These are phyloP conservation scores for Cryptosporidium ubiquitum DNA, from an alignment of 169 alveolate genomes.

Conservation along the genomic window DNA sequence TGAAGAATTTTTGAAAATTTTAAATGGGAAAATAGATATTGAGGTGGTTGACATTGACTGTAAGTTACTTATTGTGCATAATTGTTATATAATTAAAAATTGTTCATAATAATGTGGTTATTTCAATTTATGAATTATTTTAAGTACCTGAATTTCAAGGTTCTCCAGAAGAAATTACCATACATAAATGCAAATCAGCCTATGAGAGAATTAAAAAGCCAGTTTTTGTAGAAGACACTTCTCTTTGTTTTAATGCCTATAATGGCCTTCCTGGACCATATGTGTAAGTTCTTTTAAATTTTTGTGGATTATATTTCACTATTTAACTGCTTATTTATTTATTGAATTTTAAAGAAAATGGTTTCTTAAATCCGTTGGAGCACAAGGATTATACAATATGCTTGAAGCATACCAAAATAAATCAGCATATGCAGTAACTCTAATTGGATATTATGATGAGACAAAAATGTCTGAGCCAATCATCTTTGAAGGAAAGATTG, in stretches of 20 bases:
- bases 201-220: slow-evolving; percentile 80
- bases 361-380: slow-evolving; percentile 87
- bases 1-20: slow-evolving; percentile 25
- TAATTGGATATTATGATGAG: slow-evolving; percentile 82
- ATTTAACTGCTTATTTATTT: neutral
- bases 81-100: no score
- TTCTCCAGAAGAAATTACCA: slow-evolving; percentile 81
- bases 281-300: slow-evolving; percentile 80
- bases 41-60: slow-evolving; percentile 24
- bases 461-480: slow-evolving; percentile 81
- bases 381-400: slow-evolving; percentile 89
- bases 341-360: slow-evolving; percentile 83
- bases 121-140: neutral
- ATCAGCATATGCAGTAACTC: slow-evolving; percentile 88
- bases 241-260: slow-evolving; percentile 90
- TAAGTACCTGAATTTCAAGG: slow-evolving; percentile 84
- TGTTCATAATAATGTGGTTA: neutral
- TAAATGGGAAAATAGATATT: neutral
- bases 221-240: slow-evolving; percentile 91
- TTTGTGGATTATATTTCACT: neutral
- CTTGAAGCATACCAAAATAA: slow-evolving; percentile 86
- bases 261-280: slow-evolving; percentile 95
- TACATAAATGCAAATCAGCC: slow-evolving; percentile 82
- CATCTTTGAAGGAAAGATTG: slow-evolving; percentile 84
- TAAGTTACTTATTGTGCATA: no score